Percentiles rank a stretch among this genome's conserved stretches.
phyloP scores from a whole-genome alignment of 1,284 basidiomycete species.

The Amylostereum areolatum region DNA sequence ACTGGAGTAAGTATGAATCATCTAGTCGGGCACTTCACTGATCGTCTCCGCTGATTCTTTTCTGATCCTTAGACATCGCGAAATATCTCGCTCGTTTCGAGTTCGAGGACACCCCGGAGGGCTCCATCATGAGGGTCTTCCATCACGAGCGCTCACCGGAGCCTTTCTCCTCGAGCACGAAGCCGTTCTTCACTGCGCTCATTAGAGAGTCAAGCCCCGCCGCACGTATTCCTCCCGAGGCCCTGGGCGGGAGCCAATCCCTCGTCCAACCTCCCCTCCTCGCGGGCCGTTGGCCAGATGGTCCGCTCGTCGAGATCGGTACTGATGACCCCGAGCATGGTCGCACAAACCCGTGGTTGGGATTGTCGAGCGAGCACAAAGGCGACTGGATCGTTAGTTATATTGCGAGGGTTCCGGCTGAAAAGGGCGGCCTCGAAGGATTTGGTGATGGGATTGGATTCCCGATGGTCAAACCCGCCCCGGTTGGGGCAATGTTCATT shows the following conservation, averaged over 20 bases:
- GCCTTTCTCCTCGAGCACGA: neutral
- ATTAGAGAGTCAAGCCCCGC: constrained; percentile 3
- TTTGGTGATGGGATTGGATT: constrained; percentile 9
- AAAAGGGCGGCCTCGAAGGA: neutral
- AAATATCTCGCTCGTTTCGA: constrained; percentile 12
- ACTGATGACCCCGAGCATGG: constrained; percentile 1
- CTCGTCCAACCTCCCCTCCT: constrained; percentile 11
- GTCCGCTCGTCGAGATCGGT: neutral
- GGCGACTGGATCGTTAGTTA: constrained; percentile 9
- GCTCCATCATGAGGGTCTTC: neutral
- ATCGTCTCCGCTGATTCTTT: neutral
- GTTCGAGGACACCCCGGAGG: neutral
- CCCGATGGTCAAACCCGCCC: constrained; percentile 1
- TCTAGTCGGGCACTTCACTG: neutral
- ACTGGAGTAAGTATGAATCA: constrained; percentile 8
- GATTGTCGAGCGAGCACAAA: constrained; percentile 3
- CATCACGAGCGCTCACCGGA: constrained; percentile 4
- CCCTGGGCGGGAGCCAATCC: no score
- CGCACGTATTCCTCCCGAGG: constrained; percentile 3
- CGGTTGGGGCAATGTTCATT: constrained; percentile 7
- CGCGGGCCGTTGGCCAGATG: neutral
- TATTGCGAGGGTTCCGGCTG: neutral
- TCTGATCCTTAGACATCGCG: constrained; percentile 3
- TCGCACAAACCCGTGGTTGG: constrained; percentile 5
- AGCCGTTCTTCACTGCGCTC: constrained; percentile 12